These are phyloP conservation scores for Fusarium aywerte DNA, from an alignment of 2,329 filamentous ascomycete species.

Conservation along the genomic window DNA sequence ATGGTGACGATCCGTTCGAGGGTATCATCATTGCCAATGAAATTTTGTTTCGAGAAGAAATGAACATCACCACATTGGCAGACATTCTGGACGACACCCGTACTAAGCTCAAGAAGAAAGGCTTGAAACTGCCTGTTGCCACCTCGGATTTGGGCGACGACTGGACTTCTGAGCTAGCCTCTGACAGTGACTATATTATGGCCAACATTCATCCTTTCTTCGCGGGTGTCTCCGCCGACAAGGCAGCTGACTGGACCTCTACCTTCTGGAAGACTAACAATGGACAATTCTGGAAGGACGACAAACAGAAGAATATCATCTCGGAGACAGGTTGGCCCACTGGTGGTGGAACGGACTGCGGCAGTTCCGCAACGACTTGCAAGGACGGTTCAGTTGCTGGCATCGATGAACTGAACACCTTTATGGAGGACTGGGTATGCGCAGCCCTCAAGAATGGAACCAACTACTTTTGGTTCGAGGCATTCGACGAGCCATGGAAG, in stretches of 20 bases:
- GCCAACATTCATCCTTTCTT: slow-evolving; percentile 98
- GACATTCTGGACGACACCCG: slow-evolving; percentile 74
- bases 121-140: slow-evolving; percentile 79
- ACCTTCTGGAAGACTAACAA: slow-evolving; percentile 82
- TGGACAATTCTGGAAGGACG: slow-evolving; percentile 70
- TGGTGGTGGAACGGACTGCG: slow-evolving; percentile 82
- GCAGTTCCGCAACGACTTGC: slow-evolving; percentile 63
- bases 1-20: slow-evolving; percentile 76
- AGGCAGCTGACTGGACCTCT: slow-evolving; percentile 83
- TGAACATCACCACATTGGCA: slow-evolving; percentile 72
- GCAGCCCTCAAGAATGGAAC: slow-evolving; percentile 81
- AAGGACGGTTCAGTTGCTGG: slow-evolving; percentile 78
- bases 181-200: slow-evolving; percentile 87
- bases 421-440: slow-evolving; percentile 89
- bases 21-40: slow-evolving; percentile 86
- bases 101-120: slow-evolving; percentile 74
- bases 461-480: slow-evolving; percentile 97
- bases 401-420: slow-evolving; percentile 82
- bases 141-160: slow-evolving; percentile 91
- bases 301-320: slow-evolving; percentile 78
- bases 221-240: slow-evolving; percentile 74
- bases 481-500: slow-evolving; percentile 98
- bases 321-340: slow-evolving; percentile 93
- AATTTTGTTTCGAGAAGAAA: slow-evolving; percentile 79
- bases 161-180: slow-evolving; percentile 78